Evolutionary conservation across 208 protist genomes (phyloP).

Genomic region (Crithidia bombi): DNA sequence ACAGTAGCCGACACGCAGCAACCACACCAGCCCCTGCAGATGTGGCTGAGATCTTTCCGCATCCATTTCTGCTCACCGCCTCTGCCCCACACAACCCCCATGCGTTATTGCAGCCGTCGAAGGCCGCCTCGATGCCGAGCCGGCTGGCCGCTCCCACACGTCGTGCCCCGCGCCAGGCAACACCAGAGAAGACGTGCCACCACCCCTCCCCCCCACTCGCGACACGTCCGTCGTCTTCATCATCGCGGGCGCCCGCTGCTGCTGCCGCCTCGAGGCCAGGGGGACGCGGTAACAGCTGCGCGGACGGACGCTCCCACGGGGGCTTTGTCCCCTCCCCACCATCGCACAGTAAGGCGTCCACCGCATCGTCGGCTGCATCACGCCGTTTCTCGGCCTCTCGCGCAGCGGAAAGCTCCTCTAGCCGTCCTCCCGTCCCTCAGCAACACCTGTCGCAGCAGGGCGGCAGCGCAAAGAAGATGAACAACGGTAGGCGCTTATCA

Average conservation of each 20-base stretch:
- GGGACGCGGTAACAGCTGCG: not conserved
- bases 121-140: conserved; percentile 14
- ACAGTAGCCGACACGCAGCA: not conserved
- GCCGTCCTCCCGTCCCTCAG: conserved; percentile 19
- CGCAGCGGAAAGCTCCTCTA: conserved; percentile 8
- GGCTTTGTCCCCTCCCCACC: conserved; percentile 2
- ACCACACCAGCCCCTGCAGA: conserved; percentile 18
- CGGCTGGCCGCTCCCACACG: conserved; percentile 14
- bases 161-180: not conserved
- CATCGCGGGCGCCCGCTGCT: not conserved
- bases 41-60: conserved; percentile 68
- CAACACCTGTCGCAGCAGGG: conserved; percentile 9
- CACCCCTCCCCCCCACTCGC: conserved; percentile 1
- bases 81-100: conserved; percentile 2
- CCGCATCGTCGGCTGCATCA: conserved; percentile 17
- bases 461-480: conserved; percentile 1
- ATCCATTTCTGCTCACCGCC: conserved; percentile 61
- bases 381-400: conserved; percentile 15
- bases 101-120: conserved; percentile 1
- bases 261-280: too few species aligned
- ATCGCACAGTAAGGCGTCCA: not conserved
- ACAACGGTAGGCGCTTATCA: conserved; percentile 7
- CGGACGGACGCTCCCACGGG: not conserved
- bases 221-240: not conserved
- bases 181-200: not conserved